Evolutionary conservation across 306 rosid genomes (phyloP).

Genomic region (Cicer yamashitae): DNA sequence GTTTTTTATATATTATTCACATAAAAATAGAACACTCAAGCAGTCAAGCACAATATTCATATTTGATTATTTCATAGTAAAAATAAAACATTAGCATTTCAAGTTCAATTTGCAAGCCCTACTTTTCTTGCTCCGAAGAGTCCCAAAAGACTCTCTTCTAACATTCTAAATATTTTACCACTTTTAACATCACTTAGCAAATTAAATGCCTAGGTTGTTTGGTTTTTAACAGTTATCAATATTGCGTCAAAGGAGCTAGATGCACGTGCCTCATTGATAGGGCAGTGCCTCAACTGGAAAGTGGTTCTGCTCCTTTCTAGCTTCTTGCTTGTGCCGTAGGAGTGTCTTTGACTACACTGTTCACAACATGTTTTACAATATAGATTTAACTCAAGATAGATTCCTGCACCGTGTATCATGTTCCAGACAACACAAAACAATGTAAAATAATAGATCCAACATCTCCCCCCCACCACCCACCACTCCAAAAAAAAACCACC

Average conservation of each 20-base stretch:
- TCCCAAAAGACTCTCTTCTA: background rate
- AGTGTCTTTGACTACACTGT: background rate
- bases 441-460: background rate
- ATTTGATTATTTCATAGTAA: slow-evolving; percentile 34
- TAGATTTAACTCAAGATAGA: background rate
- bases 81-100: slow-evolving; percentile 5
- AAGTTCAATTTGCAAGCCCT: slow-evolving; percentile 6
- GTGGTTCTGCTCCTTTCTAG: slow-evolving; percentile 27
- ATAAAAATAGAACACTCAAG: background rate
- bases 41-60: slow-evolving; percentile 17
- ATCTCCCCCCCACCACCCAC: too few relatives aligned
- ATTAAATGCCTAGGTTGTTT: slow-evolving; percentile 5
- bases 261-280: slow-evolving; percentile 6
- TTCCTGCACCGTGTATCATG: background rate
- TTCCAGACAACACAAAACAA: slow-evolving; percentile 7
- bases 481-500: background rate
- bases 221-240: background rate
- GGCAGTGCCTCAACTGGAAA: slow-evolving; percentile 15
- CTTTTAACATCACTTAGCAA: slow-evolving; percentile 4
- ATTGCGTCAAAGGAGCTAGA: slow-evolving; percentile 3
- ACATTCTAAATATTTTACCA: background rate
- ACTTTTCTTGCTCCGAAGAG: slow-evolving; percentile 4
- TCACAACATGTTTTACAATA: slow-evolving; percentile 19
- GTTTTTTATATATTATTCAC: background rate
- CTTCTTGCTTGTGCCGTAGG: background rate